Evolutionary conservation across 129 eudicot genomes (phyloP), one percentile per base, ranked within the genome.

Genomic region (Lonicera japonica): DNA sequence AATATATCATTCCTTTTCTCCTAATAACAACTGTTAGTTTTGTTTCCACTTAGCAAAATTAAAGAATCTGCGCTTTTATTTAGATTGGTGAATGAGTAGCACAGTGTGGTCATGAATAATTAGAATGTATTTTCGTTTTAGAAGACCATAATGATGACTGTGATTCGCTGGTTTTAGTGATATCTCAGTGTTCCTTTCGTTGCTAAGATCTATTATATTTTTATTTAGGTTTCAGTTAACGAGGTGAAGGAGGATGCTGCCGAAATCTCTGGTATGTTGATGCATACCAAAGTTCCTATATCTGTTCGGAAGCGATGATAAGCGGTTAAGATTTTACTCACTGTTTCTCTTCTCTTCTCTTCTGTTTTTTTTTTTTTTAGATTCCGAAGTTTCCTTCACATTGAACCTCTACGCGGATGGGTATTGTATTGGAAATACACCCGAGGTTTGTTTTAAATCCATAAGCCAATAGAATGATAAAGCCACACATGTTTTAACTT

Each of bases 361-460:
- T 18, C n/a, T 47, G 21, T 43, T 59, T 8, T 29, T 21, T 11
- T 54, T 58, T 50, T 22, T 51, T 5, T 10, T 73, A 92, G 99
- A 92, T 61, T 67, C 66, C 13, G 96, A 92, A 13, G 68, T 88
- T 68, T 92, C 99, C 45, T 92, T 92, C 86, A 73, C 69, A 25
- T 34, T 92, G 56, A 85, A 77, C 81, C 77, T 92, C 71, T 85
- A 68, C 70, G 95, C 83, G 0, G 96, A 92, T 76, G 96, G 99
- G 39, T 92, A 82, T 77, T 75, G 91, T 0, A 76, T 92, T 59
- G 85, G 81, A 43, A 88, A 92, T 21, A 83, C 92, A 14, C 66
- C 73, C 8, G 95, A 88, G 99, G 99, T 92, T 50, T 61, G 85
- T 77, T 61, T 15, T 47, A 22, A 21, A 34, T 19, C 47, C 23